Evolutionary conservation across 2,329 filamentous ascomycete genomes (phyloP), one percentile per base, ranked within the genome.

Genomic region (Fusarium sp.): DNA sequence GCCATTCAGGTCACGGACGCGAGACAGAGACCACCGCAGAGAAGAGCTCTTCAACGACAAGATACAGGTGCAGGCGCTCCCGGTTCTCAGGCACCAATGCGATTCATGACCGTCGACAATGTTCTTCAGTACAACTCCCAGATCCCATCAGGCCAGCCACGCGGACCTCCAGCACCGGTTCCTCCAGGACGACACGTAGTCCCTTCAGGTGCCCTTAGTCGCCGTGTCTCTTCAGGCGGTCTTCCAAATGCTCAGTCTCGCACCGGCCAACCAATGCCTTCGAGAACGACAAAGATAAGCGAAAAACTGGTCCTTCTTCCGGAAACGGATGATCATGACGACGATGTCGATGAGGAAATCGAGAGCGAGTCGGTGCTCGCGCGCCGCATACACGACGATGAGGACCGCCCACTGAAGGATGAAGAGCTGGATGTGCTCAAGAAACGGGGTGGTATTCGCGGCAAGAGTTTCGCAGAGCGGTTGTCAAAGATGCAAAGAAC

Each of bases 281-380:
- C 93, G 8, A 88, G 96, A 54, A 97, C 94, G 37, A 97, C 93
- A 28, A 98, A 98, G 80, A 91, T 97, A 69, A 97, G 93, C 79
- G 93, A 98, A 83, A 98, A 98, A 81, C 85, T 99, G n/a, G 96
- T 99, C 1, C 84, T 98, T 35, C 86, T 99, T 16, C 96, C 96
- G 2, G 95, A 98, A 76, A 92, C 94, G 2, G 84, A 85, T 6
- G 86, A 85, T 10, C 88, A 88, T 38, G 90, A 88, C 10, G 78
- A 79, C 39, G 80, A 83, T 37, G 80, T 82, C 21, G 86, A 89
- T 38, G 91, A 92, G 56, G 89, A 90, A 50, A 76, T 85, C 16
- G 83, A 85, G 73, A 85, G 77, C 75, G 83, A 77, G 47, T 71
- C 76, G 3, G 77, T 78, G 6, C 68, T 83, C 20, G 77, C 78